A percentile compares a stretch with the other conserved stretches of the same genome.
phyloP scores from a whole-genome alignment of 352 stramenopile genomes.

The Phytophthora nicotianae region DNA sequence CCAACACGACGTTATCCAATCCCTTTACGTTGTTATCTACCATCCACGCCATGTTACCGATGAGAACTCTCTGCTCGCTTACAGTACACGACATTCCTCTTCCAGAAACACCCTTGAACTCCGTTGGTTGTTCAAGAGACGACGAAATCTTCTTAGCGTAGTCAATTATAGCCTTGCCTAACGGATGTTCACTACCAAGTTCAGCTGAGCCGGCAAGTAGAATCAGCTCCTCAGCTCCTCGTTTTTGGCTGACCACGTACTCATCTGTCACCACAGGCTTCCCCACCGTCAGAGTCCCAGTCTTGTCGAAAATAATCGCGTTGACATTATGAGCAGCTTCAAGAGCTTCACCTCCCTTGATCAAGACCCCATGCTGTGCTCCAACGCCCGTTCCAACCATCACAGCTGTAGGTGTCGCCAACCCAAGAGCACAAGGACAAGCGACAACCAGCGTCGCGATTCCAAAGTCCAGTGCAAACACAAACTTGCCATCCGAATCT shows the following conservation, averaged over 20 bases:
- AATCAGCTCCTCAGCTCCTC: slow-evolving; percentile 75
- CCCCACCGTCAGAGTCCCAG: slow-evolving; percentile 95
- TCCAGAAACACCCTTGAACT: slow-evolving; percentile 86
- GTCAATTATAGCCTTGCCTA: slow-evolving; percentile 92
- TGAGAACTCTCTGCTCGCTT: slow-evolving; percentile 61
- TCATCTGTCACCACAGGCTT: slow-evolving; percentile 83
- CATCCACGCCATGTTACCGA: slow-evolving; percentile 92
- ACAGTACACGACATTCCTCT: slow-evolving; percentile 79
- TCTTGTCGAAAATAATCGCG: slow-evolving; percentile 99
- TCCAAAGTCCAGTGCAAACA: slow-evolving; percentile 96
- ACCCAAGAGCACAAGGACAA: slow-evolving; percentile 97
- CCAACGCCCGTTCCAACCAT: slow-evolving; percentile 98
- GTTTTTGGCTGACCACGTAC: slow-evolving; percentile 56
- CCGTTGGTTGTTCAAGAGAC: slow-evolving; percentile 59
- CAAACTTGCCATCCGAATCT: slow-evolving; percentile 66
- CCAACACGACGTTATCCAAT: slow-evolving; percentile 48
- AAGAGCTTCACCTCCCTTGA: slow-evolving; percentile 95
- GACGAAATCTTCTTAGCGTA: slow-evolving; percentile 79
- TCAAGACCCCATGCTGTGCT: slow-evolving; percentile 95
- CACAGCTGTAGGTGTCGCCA: slow-evolving; percentile 97
- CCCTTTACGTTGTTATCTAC: slow-evolving; percentile 63
- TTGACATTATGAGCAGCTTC: slow-evolving; percentile 90
- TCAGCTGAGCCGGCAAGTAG: slow-evolving; percentile 89
- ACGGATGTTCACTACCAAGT: slow-evolving; percentile 92
- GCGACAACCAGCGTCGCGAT: slow-evolving; percentile 97